These are phyloP conservation scores for Penicillium frequentans DNA, from an alignment of 2,329 filamentous ascomycete genomes.

Conservation along the genomic window DNA sequence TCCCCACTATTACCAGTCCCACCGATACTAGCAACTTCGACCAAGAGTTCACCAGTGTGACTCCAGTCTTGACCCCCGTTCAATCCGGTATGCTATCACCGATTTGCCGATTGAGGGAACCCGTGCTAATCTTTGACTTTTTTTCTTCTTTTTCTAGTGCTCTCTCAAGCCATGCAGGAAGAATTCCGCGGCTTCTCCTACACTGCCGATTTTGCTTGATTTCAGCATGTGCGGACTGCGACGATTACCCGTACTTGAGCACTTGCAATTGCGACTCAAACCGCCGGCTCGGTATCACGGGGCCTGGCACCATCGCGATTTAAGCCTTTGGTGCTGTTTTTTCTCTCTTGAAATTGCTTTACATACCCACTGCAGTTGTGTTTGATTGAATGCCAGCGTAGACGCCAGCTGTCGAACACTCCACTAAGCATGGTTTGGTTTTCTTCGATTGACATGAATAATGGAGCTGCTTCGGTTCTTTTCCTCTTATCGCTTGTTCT, in stretches of 20 bases:
- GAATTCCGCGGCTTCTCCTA: conserved; percentile 99
- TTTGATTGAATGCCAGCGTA: conserved; percentile 19
- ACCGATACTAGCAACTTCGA: conserved; percentile 99
- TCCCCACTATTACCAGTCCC: conserved; percentile 83
- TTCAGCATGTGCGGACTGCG: conserved; percentile 5
- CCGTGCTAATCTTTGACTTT: conserved; percentile 15
- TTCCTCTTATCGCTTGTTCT: conserved; percentile 9
- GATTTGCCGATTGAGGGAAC: background rate
- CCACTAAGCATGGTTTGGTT: conserved; percentile 16
- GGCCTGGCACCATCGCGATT: background rate
- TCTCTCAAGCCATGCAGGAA: conserved; percentile 98
- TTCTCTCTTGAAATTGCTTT: conserved; percentile 19
- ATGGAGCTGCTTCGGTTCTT: conserved; percentile 16
- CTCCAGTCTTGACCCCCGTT: conserved; percentile 92
- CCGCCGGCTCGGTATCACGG: background rate
- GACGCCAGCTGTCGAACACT: conserved; percentile 12
- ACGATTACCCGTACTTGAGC: conserved; percentile 13
- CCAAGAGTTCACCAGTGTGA: conserved; percentile 97
- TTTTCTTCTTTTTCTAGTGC: conserved; percentile 56
- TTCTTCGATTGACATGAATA: conserved; percentile 22
- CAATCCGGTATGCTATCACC: conserved; percentile 75
- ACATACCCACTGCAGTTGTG: conserved; percentile 25
- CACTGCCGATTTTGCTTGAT: conserved; percentile 81
- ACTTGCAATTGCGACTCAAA: conserved; percentile 4
- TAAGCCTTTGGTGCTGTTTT: conserved; percentile 11